A percentile compares a stretch with the other conserved stretches of the same genome.
Conservation (phyloP, 768 basidiomycete species). For the Leccinellum luteum region DNA sequence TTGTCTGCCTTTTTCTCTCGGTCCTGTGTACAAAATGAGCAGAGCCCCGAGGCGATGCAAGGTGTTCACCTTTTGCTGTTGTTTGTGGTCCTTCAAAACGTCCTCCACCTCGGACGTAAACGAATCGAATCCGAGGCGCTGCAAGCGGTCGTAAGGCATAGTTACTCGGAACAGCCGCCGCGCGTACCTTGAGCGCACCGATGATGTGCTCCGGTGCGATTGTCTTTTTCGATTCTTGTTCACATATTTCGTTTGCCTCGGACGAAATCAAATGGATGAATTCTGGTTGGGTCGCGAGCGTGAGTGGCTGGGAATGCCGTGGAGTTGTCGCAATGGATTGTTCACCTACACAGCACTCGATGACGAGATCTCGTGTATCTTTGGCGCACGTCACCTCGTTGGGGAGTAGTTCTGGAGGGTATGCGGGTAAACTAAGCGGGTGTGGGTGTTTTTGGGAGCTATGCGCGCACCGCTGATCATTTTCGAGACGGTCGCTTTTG, state of each 20-base stretch:
- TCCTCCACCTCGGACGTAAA: conserved; percentile 90
- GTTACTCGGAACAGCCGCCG: background rate
- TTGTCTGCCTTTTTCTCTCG: conserved; percentile 92
- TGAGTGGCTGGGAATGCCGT: conserved; percentile 16
- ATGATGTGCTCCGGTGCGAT: conserved; percentile 98
- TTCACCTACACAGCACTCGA: conserved; percentile 99
- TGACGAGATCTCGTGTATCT: conserved; percentile 94
- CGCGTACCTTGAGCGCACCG: conserved; percentile 76
- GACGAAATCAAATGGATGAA: conserved; percentile 98
- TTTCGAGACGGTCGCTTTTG: conserved; percentile 97
- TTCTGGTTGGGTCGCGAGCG: conserved; percentile 49
- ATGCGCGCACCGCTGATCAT: conserved; percentile 76
- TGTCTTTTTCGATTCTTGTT: conserved; percentile 97
- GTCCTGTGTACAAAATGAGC: conserved; percentile 48
- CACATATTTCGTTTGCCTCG: conserved; percentile 97
- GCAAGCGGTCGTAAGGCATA: conserved; percentile 10
- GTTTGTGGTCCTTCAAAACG: conserved; percentile 94
- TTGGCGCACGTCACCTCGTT: conserved; percentile 87
- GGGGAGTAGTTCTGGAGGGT: conserved; percentile 75
- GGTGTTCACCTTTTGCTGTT: conserved; percentile 79
- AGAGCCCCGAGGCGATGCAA: background rate
- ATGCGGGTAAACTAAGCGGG: conserved; percentile 6
- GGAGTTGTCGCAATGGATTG: conserved; percentile 28
- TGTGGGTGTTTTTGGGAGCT: conserved; percentile 8
- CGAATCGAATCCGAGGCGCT: conserved; percentile 92